These are phyloP conservation scores for Trifolium subterraneum DNA, from an alignment of 306 rosid species.

Conservation along the genomic window DNA sequence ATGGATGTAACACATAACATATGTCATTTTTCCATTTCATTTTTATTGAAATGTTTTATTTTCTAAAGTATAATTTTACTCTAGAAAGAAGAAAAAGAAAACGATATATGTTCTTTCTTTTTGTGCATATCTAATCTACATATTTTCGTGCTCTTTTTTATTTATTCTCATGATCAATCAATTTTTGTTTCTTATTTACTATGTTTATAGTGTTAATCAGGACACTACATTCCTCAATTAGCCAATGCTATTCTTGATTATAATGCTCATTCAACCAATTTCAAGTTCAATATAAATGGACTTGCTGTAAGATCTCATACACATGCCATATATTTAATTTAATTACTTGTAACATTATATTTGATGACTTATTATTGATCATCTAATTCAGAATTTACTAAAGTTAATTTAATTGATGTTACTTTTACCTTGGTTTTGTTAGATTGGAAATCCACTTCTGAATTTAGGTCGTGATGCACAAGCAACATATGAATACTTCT, in stretches of 20 bases:
- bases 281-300: conserved; percentile 89
- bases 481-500: conserved; percentile 78
- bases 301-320: conserved; percentile 67
- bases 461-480: conserved; percentile 68
- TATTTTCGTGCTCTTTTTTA: neutral
- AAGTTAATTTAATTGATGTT: neutral
- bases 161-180: neutral
- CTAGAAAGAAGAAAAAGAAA: too few relatives aligned
- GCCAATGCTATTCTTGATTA: conserved; percentile 70
- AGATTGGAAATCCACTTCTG: conserved; percentile 95
- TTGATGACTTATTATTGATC: neutral
- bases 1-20: too few relatives aligned
- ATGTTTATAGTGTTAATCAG: conserved; percentile 43
- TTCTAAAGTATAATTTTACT: too few relatives aligned
- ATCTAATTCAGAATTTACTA: neutral
- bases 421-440: conserved; percentile 23
- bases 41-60: too few relatives aligned
- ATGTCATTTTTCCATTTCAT: too few relatives aligned
- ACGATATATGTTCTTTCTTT: too few relatives aligned
- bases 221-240: conserved; percentile 91
- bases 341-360: too few relatives aligned
- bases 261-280: conserved; percentile 62
- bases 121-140: neutral
- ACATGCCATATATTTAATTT: neutral
- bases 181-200: neutral